These are phyloP conservation scores for Suhomyces emberorum DNA, from an alignment of 805 yeast genomes.

Conservation along the genomic window DNA sequence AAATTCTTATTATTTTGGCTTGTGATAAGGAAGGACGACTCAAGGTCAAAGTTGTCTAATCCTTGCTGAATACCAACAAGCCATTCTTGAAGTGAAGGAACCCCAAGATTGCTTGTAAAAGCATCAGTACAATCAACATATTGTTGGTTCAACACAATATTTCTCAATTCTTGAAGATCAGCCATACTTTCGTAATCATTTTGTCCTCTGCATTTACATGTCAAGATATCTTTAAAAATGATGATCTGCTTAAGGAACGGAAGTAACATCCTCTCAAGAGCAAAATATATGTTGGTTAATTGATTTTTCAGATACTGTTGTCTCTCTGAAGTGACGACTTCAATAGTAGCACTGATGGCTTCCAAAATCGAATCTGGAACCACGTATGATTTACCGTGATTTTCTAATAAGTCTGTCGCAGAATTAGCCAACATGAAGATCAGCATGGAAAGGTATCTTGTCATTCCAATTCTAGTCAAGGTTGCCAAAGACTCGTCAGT, in stretches of 20 bases:
- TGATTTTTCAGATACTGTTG: background rate
- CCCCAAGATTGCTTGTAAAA: constrained; percentile 21
- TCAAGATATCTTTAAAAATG: constrained; percentile 32
- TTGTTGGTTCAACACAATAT: constrained; percentile 13
- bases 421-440: constrained; percentile 7
- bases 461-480: constrained; percentile 28
- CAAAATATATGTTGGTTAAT: background rate
- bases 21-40: constrained; percentile 21
- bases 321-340: background rate
- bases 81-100: constrained; percentile 23
- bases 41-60: constrained; percentile 11
- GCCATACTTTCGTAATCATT: constrained; percentile 14
- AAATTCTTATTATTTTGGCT: constrained; percentile 20
- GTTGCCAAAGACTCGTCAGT: constrained; percentile 43
- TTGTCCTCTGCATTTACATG: constrained; percentile 27
- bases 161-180: constrained; percentile 16
- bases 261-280: constrained; percentile 20
- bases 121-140: constrained; percentile 19
- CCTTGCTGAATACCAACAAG: constrained; percentile 7
- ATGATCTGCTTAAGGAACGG: constrained; percentile 37
- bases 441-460: constrained; percentile 24
- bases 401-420: background rate
- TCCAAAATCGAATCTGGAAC: background rate
- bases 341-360: background rate
- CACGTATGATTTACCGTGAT: background rate